Evolutionary conservation across 345 rosid species (phyloP), one percentile per base, ranked within the genome.

Genomic region (Nasturtium officinale): DNA sequence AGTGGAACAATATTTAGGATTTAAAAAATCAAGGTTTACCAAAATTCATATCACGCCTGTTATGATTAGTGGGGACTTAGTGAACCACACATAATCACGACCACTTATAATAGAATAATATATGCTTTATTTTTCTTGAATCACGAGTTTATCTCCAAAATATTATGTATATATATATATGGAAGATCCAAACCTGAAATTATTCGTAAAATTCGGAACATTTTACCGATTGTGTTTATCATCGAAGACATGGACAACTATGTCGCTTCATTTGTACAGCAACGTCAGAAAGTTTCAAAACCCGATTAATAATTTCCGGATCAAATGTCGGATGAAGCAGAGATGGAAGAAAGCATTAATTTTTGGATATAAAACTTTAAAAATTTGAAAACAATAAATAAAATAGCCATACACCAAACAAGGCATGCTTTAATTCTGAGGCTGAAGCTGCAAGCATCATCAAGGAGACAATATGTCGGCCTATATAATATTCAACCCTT

Each of bases 61-160:
- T 55, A 76, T 63, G 9, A 76, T 69, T 61, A 76, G 74, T 61
- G 63, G 79, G 72, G 73, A 61, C 48, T 61, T 61, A 37, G 26
- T 62, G 62, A 75, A 59, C 46, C 42, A 68, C 62, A 32, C 60
- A 69, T 61, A 76, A 76, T 76, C 70, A 61, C 74, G 69, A 52
- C 52, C 63, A 53, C 32, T 1, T 23, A 61, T 9, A 54, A 52
- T 2, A 32, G 21, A 52, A 54, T 52, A 61, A 54, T 52, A 61
- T 68, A 42, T 16, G 10, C 45, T 42, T 28, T 37, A 58, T 52
- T 40, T 66, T 38, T 48, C 10, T 37, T 52, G 53, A 17, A 35
- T 51, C 45, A 38, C 33, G 17, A 73, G 25, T 48, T 13, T 52
- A 37, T 17, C 9, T 17, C 28, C 20, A 20, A 18, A 3, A 56